phyloP scores from a whole-genome alignment of 2,329 filamentous ascomycete genomes.

The Parasarocladium wereldwijsianum region DNA sequence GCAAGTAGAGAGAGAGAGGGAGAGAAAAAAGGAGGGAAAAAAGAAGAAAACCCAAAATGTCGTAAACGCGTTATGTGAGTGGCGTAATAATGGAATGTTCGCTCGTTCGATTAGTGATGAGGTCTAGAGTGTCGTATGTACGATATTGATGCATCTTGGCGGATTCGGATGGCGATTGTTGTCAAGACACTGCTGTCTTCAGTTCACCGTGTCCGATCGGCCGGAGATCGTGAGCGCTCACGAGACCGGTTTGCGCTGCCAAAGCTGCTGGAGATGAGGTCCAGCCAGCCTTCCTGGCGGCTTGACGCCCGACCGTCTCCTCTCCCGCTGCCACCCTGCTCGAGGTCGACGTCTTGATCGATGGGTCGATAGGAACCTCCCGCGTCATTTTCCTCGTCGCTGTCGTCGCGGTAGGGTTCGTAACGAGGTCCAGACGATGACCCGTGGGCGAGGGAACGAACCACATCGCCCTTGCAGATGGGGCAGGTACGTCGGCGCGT shows the following conservation, averaged over 20 bases:
- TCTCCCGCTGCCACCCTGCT: constrained; percentile 26
- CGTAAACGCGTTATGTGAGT: constrained; percentile 3
- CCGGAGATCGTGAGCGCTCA: constrained; percentile 2
- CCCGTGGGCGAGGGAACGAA: constrained; percentile 47
- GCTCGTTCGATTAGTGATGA: constrained; percentile 1
- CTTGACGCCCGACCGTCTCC: constrained; percentile 9
- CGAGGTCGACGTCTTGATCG: constrained; percentile 22
- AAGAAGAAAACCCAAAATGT: constrained; percentile 1
- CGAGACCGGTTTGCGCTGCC: not conserved
- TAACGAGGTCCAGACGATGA: constrained; percentile 36
- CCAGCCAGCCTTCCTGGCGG: constrained; percentile 22
- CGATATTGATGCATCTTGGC: too few relatives aligned
- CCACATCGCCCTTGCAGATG: constrained; percentile 96
- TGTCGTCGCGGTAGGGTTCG: constrained; percentile 39
- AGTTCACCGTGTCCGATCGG: constrained; percentile 1
- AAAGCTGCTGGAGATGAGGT: constrained; percentile 18
- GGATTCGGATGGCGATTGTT: not conserved
- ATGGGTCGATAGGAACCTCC: constrained; percentile 15
- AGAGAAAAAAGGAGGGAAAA: not conserved
- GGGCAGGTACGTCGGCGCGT: constrained; percentile 93
- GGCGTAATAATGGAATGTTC: not conserved
- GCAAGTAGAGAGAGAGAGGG: not conserved
- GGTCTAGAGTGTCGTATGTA: not conserved
- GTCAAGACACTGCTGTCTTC: not conserved
- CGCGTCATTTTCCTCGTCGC: constrained; percentile 26